These are phyloP conservation scores for Urtica urens DNA, from an alignment of 306 rosid genomes.

Conservation along the genomic window DNA sequence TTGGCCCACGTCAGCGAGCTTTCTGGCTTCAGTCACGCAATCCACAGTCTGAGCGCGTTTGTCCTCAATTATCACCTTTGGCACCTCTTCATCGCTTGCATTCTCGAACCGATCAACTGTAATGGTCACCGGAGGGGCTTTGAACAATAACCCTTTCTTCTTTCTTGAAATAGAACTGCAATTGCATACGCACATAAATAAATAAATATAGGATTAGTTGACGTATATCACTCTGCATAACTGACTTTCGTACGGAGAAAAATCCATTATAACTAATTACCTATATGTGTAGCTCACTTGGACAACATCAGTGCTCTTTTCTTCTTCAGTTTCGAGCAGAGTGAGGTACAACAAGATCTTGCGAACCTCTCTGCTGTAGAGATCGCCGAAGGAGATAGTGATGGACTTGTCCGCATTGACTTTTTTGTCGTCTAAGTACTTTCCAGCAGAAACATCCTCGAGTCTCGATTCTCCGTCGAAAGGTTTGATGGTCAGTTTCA, in stretches of 20 bases:
- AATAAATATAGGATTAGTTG: too few species aligned
- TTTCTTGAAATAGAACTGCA: neutral
- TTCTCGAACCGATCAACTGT: neutral
- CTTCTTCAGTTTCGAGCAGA: too few species aligned
- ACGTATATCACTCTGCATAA: too few species aligned
- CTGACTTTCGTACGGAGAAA: too few species aligned
- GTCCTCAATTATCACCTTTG: neutral
- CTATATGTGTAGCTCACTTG: too few species aligned
- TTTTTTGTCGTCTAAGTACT: neutral
- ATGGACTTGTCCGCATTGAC: too few species aligned
- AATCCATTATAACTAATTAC: too few species aligned
- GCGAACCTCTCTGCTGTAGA: neutral
- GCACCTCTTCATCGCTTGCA: too few species aligned
- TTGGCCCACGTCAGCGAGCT: neutral
- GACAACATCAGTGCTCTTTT: too few species aligned
- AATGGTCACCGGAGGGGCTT: neutral
- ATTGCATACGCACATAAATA: too few species aligned
- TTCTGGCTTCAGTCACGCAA: neutral
- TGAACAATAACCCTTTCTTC: neutral
- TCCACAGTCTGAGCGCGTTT: neutral
- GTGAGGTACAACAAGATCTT: neutral
- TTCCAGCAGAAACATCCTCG: neutral
- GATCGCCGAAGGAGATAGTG: conserved; percentile 1
- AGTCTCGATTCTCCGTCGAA: neutral
- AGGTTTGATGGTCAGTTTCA: conserved; percentile 2